Evolutionary conservation across 495 filamentous ascomycete species (phyloP).

Genomic region (Extremus antarcticus): DNA sequence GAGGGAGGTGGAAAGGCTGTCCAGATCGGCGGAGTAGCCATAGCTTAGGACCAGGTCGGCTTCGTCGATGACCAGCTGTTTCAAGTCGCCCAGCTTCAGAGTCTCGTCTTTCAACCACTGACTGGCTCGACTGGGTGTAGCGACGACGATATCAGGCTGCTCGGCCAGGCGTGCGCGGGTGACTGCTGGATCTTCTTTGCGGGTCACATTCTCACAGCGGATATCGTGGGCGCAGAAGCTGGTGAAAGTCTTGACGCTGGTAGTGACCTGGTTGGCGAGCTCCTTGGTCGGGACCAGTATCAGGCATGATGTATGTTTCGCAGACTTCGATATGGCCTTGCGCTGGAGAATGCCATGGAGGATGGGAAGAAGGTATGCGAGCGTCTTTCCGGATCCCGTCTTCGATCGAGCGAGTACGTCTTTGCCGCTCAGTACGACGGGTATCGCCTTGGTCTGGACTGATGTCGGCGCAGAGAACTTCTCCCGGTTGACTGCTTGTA

Average conservation of each 20-base stretch:
- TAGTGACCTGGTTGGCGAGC: constrained; percentile 79
- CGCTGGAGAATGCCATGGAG: constrained; percentile 67
- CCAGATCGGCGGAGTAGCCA: constrained; percentile 84
- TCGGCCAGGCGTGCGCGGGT: constrained; percentile 79
- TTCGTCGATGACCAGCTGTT: constrained; percentile 84
- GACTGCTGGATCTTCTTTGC: constrained; percentile 75
- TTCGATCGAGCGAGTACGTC: constrained; percentile 86
- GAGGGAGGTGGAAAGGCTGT: constrained; percentile 59
- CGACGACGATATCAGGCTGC: constrained; percentile 75
- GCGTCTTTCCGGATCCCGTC: constrained; percentile 91
- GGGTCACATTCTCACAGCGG: constrained; percentile 70
- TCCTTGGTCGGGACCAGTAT: constrained; percentile 92
- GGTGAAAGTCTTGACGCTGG: constrained; percentile 58
- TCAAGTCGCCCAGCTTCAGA: constrained; percentile 57
- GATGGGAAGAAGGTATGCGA: constrained; percentile 90
- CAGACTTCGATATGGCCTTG: constrained; percentile 35
- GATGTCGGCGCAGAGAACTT: constrained; percentile 74
- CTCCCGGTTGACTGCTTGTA: constrained; percentile 75
- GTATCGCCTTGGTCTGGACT: constrained; percentile 80
- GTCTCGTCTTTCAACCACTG: constrained; percentile 57
- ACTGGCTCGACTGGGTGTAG: constrained; percentile 71
- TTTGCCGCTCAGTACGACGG: constrained; percentile 76
- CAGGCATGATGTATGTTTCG: constrained; percentile 47
- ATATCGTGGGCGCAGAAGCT: constrained; percentile 77
- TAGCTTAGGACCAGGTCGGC: constrained; percentile 91